Percentiles rank a stretch among this genome's conserved stretches.
These are phyloP conservation scores for button mushroom (Agaricus bisporus) DNA, from an alignment of 768 basidiomycete species.

Conservation along the genomic window DNA sequence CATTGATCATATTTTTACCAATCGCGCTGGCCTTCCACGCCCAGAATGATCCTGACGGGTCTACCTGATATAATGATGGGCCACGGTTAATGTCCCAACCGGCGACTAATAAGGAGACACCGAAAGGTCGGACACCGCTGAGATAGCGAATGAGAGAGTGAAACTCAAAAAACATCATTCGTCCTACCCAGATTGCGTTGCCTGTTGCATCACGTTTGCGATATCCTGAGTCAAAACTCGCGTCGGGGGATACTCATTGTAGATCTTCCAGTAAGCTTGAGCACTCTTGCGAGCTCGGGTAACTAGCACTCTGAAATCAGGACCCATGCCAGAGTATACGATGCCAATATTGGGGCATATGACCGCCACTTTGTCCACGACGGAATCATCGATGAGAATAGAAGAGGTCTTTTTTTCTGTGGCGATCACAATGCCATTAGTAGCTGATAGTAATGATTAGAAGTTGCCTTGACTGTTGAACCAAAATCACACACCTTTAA, in stretches of 20 bases:
- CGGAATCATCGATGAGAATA: conserved; percentile 94
- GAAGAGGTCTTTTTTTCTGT: conserved; percentile 99
- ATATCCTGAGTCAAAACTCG: conserved; percentile 95
- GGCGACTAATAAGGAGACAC: conserved; percentile 93
- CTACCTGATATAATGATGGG: conserved; percentile 96
- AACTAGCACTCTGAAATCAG: conserved; percentile 94
- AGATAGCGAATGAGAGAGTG: conserved; percentile 23
- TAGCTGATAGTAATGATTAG: conserved; percentile 46
- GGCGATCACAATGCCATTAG: conserved; percentile 98
- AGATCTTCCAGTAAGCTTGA: conserved; percentile 99
- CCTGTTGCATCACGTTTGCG: conserved; percentile 97
- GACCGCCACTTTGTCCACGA: conserved; percentile 95
- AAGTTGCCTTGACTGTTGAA: conserved; percentile 7
- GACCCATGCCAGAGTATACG: conserved; percentile 99
- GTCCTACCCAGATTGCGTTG: conserved; percentile 93
- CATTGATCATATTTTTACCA: conserved; percentile 99
- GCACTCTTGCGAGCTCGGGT: conserved; percentile 95
- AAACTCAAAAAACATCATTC: conserved; percentile 14
- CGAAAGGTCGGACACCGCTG: conserved; percentile 98
- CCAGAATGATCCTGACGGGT: conserved; percentile 99
- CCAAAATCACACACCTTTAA: conserved; percentile 71
- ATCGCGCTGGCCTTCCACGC: conserved; percentile 99
- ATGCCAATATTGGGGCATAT: conserved; percentile 99
- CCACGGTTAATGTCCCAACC: conserved; percentile 96
- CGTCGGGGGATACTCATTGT: conserved; percentile 97